Evolutionary conservation across 805 yeast species (phyloP).

Genomic region (Tanozyma kutaoensis): DNA sequence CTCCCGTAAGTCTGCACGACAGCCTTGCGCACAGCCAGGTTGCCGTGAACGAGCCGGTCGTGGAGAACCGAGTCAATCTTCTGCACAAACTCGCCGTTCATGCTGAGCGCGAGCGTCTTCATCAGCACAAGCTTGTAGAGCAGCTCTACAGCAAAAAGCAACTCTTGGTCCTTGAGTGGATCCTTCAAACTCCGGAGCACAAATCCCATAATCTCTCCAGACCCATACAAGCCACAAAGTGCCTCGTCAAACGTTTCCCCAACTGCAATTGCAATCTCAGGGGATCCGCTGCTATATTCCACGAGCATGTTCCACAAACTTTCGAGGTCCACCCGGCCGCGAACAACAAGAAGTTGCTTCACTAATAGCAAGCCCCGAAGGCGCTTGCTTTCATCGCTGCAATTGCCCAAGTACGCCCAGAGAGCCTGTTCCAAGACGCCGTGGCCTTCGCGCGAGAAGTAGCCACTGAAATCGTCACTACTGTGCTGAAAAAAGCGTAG

Average conservation of each 20-base stretch:
- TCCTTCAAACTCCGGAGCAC: slow-evolving; percentile 7
- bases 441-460: slow-evolving; percentile 7
- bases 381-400: slow-evolving; percentile 2
- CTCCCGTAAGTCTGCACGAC: too few relatives aligned
- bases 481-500: slow-evolving; percentile 8
- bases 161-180: background rate
- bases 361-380: slow-evolving; percentile 20
- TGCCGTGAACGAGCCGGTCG: slow-evolving; percentile 1
- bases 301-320: slow-evolving; percentile 14
- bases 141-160: slow-evolving; percentile 12
- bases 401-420: slow-evolving; percentile 9
- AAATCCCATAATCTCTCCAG: slow-evolving; percentile 7
- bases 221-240: slow-evolving; percentile 13
- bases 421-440: slow-evolving; percentile 6
- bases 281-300: slow-evolving; percentile 1
- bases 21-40: too few relatives aligned
- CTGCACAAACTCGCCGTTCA: slow-evolving; percentile 8
- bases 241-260: slow-evolving; percentile 18
- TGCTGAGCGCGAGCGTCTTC: slow-evolving; percentile 7
- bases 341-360: slow-evolving; percentile 21
- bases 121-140: slow-evolving; percentile 12
- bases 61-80: slow-evolving; percentile 17
- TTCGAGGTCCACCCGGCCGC: slow-evolving; percentile 7
- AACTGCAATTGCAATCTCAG: slow-evolving; percentile 12
- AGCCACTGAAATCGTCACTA: slow-evolving; percentile 6